A percentile compares a stretch with the other conserved stretches of the same genome.
Conservation (phyloP, 1,284 basidiomycete species). For the Stereum hirsutum region DNA sequence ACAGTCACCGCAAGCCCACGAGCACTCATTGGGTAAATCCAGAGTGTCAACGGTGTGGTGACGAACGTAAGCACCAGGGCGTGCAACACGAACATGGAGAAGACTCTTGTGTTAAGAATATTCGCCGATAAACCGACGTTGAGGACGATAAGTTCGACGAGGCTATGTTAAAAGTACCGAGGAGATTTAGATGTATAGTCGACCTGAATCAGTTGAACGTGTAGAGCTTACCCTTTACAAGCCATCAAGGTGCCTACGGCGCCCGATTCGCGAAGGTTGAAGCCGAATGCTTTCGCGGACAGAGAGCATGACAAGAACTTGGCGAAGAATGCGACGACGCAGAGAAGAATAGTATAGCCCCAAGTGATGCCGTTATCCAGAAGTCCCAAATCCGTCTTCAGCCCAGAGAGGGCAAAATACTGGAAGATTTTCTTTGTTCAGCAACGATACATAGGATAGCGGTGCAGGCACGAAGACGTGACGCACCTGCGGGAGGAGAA, state of each 20-base stretch:
- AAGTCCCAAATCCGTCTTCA: constrained; percentile 77
- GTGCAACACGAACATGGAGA: constrained; percentile 88
- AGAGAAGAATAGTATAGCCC: constrained; percentile 83
- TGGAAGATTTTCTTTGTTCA: constrained; percentile 23
- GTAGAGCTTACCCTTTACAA: constrained; percentile 72
- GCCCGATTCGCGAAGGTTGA: constrained; percentile 70
- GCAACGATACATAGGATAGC: background rate
- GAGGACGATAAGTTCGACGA: constrained; percentile 87
- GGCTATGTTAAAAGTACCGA: constrained; percentile 28
- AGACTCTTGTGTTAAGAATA: constrained; percentile 65
- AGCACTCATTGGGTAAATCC: constrained; percentile 62
- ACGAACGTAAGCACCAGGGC: constrained; percentile 81
- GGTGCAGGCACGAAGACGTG: constrained; percentile 3
- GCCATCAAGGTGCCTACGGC: constrained; percentile 90
- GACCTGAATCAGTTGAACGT: background rate
- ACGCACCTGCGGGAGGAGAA: constrained; percentile 77
- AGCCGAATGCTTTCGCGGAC: constrained; percentile 58
- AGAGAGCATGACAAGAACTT: constrained; percentile 69
- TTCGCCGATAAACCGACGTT: constrained; percentile 81
- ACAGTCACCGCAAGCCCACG: constrained; percentile 20
- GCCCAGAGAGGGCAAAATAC: constrained; percentile 80
- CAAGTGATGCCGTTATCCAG: constrained; percentile 71
- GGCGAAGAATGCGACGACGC: constrained; percentile 70
- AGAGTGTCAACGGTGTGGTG: constrained; percentile 75
- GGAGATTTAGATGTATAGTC: constrained; percentile 1